Conservation (phyloP, 352 stramenopile genomes). For the Pythium vanterpoolii region DNA sequence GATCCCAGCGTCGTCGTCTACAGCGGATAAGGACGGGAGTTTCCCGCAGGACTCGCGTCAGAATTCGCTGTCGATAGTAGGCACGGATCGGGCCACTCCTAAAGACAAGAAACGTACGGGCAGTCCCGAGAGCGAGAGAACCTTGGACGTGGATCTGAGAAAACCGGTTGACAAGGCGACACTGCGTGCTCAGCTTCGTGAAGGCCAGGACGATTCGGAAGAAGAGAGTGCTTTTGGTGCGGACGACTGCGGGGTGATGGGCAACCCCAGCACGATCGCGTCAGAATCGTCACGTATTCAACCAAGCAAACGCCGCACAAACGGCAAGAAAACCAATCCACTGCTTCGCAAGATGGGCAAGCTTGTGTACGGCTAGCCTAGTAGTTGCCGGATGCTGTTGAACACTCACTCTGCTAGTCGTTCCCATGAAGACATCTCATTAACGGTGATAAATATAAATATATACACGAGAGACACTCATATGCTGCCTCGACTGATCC, state of each 20-base stretch:
- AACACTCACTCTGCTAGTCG: too few relatives aligned
- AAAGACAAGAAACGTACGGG: conserved; percentile 20
- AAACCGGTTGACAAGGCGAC: conserved; percentile 15
- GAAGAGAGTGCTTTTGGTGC: conserved; percentile 8
- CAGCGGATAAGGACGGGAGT: neutral
- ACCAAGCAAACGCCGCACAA: conserved; percentile 61
- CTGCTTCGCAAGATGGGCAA: conserved; percentile 25
- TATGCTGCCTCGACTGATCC: too few relatives aligned
- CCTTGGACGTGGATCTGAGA: neutral
- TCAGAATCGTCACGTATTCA: conserved; percentile 23
- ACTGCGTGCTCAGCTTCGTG: conserved; percentile 19
- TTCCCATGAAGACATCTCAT: too few relatives aligned
- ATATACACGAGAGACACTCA: too few relatives aligned
- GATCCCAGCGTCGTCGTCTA: neutral
- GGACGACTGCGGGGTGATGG: too few relatives aligned
- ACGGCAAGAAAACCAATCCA: conserved; percentile 54
- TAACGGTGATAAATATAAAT: too few relatives aligned
- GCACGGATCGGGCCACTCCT: conserved; percentile 11
- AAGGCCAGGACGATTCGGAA: conserved; percentile 19
- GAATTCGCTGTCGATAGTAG: conserved; percentile 20
- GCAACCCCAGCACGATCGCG: conserved; percentile 7
- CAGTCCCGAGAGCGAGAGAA: conserved; percentile 3
- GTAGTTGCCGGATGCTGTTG: too few relatives aligned
- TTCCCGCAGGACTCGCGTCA: conserved; percentile 6
- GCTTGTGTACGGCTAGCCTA: conserved; percentile 15